Conservation (phyloP, 371 early-diverging fungal genomes). For the Lichtheimia corymbifera region DNA sequence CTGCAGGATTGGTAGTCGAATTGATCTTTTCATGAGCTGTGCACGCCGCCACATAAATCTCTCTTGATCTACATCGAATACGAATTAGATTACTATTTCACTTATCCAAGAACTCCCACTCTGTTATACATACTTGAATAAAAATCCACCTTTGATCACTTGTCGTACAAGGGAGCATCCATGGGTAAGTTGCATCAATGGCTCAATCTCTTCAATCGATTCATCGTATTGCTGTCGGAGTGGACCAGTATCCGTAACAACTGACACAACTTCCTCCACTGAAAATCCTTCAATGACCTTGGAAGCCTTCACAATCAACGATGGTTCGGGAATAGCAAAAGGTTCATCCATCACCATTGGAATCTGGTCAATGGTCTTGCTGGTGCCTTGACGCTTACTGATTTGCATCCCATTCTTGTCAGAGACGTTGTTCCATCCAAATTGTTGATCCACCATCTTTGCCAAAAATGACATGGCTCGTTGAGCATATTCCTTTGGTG, state of each 20-base stretch:
- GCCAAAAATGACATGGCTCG: conserved; percentile 32
- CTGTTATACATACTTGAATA: conserved; percentile 49
- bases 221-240: conserved; percentile 44
- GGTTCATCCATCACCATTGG: conserved; percentile 5
- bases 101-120: neutral
- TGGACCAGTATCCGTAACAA: conserved; percentile 48
- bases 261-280: conserved; percentile 54
- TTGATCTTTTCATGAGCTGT: conserved; percentile 35
- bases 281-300: conserved; percentile 64
- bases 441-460: conserved; percentile 40
- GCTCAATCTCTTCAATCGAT: conserved; percentile 43
- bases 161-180: conserved; percentile 50
- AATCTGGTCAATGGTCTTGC: neutral
- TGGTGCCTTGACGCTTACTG: conserved; percentile 42
- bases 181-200: conserved; percentile 30
- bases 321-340: conserved; percentile 50
- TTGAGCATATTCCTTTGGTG: conserved; percentile 32
- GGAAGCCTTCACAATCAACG: conserved; percentile 51
- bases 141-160: conserved; percentile 53
- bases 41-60: conserved; percentile 36
- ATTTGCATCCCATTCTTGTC: conserved; percentile 50
- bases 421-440: conserved; percentile 52
- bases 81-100: neutral
- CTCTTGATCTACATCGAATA: conserved; percentile 22
- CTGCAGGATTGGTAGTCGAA: conserved; percentile 16